phyloP scores from a whole-genome alignment of 805 yeast genomes.

The Nakazawaea laoshanensis region DNA sequence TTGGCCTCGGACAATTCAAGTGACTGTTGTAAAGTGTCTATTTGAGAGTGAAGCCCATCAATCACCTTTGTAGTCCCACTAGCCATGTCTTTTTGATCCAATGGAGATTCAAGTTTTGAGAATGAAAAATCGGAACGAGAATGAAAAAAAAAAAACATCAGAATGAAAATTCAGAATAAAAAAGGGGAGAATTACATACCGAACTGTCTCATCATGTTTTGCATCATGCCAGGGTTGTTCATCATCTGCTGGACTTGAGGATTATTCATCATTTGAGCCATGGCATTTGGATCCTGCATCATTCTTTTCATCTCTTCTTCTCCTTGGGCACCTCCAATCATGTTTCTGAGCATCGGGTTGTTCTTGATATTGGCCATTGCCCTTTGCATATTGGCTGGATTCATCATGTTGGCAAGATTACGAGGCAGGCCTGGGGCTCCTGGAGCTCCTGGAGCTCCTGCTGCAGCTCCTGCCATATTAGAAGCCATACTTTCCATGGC shows the following conservation, averaged over 20 bases:
- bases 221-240: conserved; percentile 57
- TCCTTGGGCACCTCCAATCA: conserved; percentile 10
- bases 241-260: conserved; percentile 12
- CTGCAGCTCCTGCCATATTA: conserved; percentile 49
- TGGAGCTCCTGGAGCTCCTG: conserved; percentile 48
- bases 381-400: conserved; percentile 24
- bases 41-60: conserved; percentile 20
- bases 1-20: conserved; percentile 18
- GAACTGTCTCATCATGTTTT: conserved; percentile 45
- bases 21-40: conserved; percentile 18
- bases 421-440: conserved; percentile 40
- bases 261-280: conserved; percentile 11
- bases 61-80: conserved; percentile 27
- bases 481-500: conserved; percentile 94
- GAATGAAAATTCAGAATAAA: too few species aligned
- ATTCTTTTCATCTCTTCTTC: conserved; percentile 31
- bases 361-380: conserved; percentile 59
- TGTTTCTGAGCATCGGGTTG: conserved; percentile 25
- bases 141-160: too few species aligned
- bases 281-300: conserved; percentile 27
- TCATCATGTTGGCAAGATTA: conserved; percentile 18
- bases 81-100: too few species aligned
- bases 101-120: too few species aligned
- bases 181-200: conserved; percentile 13
- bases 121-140: too few species aligned